phyloP scores from a whole-genome alignment of 169 alveolate species.

The Toxoplasma gondii region DNA sequence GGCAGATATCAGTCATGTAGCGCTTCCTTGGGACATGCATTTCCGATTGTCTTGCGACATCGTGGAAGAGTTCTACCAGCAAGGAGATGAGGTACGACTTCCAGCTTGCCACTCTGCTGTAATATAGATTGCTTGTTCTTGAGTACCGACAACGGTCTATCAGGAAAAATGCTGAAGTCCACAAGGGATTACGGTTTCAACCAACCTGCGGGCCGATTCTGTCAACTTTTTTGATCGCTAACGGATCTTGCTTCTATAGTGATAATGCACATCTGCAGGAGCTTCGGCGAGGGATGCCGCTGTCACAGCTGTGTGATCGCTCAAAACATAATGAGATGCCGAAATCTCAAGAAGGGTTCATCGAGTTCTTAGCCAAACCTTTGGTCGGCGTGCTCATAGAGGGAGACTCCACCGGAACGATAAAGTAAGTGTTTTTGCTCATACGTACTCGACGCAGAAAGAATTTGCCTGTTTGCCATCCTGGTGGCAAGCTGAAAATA shows the following conservation, averaged over 20 bases:
- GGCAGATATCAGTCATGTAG: slow-evolving; percentile 86
- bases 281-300: slow-evolving; percentile 79
- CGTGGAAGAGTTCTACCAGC: slow-evolving; percentile 82
- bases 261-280: slow-evolving; percentile 67
- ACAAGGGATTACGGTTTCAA: no score
- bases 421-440: slow-evolving; percentile 6
- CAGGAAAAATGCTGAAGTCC: no score
- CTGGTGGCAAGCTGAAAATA: background rate
- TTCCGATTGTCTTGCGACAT: slow-evolving; percentile 78
- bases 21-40: slow-evolving; percentile 77
- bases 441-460: background rate
- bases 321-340: slow-evolving; percentile 84
- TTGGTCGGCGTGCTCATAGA: slow-evolving; percentile 73
- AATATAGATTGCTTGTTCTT: background rate
- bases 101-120: background rate
- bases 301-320: slow-evolving; percentile 89
- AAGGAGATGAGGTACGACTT: slow-evolving; percentile 78
- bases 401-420: slow-evolving; percentile 14
- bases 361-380: slow-evolving; percentile 82
- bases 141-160: no score
- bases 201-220: no score
- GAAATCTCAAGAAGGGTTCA: slow-evolving; percentile 86
- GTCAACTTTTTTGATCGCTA: no score
- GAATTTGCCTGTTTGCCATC: background rate
- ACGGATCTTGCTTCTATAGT: no score